These are phyloP conservation scores for Nakazawaea anatomiae DNA, from an alignment of 805 yeast species.

Conservation along the genomic window DNA sequence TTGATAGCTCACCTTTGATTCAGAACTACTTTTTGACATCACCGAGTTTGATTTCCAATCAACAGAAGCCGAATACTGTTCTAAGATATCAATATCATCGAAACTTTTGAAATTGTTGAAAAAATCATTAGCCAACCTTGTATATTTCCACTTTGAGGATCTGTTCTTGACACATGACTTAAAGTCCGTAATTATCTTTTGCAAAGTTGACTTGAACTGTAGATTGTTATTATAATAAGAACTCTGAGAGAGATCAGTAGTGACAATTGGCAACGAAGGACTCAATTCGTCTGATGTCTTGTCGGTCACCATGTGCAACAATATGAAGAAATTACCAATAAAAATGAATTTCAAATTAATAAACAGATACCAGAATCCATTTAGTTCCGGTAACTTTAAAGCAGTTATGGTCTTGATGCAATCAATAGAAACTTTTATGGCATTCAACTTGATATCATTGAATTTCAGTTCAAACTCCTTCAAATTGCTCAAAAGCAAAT, in stretches of 20 bases:
- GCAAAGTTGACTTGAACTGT: conserved; percentile 9
- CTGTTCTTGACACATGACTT: conserved; percentile 5
- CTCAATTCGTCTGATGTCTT: conserved; percentile 5
- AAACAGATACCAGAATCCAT: conserved; percentile 12
- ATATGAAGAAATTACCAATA: conserved; percentile 8
- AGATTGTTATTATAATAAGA: conserved; percentile 4
- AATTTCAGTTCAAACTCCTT: conserved; percentile 5
- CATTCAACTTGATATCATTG: conserved; percentile 6
- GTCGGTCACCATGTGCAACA: conserved; percentile 5
- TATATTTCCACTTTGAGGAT: conserved; percentile 10
- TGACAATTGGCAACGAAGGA: background rate
- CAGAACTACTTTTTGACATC: background rate
- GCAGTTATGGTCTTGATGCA: conserved; percentile 2
- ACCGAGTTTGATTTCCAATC: background rate
- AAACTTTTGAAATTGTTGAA: conserved; percentile 3
- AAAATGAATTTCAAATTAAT: conserved; percentile 9
- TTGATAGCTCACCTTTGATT: background rate
- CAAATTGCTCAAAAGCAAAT: background rate
- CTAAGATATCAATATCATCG: conserved; percentile 7
- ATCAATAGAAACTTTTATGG: conserved; percentile 5
- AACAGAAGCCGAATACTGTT: background rate
- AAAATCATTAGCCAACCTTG: conserved; percentile 5
- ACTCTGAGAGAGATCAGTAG: background rate
- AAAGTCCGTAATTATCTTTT: conserved; percentile 8
- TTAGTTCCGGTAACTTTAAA: conserved; percentile 5